Base-by-base conservation (phyloP, 1,284 basidiomycete genomes). In the Cryptococcus sp. region DNA sequence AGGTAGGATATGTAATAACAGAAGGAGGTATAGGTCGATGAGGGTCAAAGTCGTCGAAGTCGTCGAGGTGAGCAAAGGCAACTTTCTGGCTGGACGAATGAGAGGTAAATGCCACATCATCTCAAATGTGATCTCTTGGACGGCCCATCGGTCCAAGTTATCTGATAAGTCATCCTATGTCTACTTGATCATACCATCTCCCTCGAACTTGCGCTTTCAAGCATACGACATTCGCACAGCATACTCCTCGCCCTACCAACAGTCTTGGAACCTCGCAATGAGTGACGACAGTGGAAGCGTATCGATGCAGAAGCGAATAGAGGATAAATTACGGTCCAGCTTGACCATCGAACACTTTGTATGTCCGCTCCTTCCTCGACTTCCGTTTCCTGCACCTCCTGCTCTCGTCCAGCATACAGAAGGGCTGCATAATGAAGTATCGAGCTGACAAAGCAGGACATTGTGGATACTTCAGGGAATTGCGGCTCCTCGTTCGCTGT, bases 401-500 rank as follows among this genome's bases (percentile, higher is more conserved):
- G n/a, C 39, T 37, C n/a, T 35, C 7, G 11, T 33, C 28, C 39
- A n/a, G 10, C 14, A n/a, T 22, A 28, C 5, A 12, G 21, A 35
- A 19, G 32, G n/a, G 32, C n/a, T 11, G 21, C 16, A 18, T n/a
- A n/a, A n/a, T n/a, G 18, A 25, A 7, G 11, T 28, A 11, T 18
- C 7, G 9, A 3, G 53, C 52, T 46, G 56, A 62, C 23, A 43
- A 48, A 28, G 45, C 49, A 69, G 69, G 68, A 70, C 32, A 59
- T 72, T 25, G 57, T 63, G 23, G 69, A 70, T 55, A 72, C 70
- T 0, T 72, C 70, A 2, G 71, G 69, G 21, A 73, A 73, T 49
- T 73, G 71, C 56, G 71, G 71, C 14, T 65, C 63, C n/a, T 69
- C 69, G 4, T 73, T 65, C 42, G 66, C 68, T 4, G 57, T 72